Evolutionary conservation across 495 filamentous ascomycete genomes (phyloP), one percentile per base, ranked within the genome.

Genomic region (Aspergillus affinis): DNA sequence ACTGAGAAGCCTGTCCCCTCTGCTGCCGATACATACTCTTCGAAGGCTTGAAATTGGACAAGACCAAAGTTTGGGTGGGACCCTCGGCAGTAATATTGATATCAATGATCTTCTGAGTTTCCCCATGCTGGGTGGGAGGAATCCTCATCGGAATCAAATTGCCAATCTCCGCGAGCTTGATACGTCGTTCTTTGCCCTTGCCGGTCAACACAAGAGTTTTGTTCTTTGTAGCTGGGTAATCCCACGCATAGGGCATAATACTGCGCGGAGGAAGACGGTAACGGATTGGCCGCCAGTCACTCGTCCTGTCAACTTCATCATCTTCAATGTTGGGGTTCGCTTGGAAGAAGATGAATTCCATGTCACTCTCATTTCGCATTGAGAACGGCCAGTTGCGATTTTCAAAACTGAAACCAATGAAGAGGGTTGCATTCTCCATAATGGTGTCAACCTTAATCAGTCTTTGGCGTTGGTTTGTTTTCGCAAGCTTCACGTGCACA

Each of bases 211-310:
- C 84, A 36, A 98, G 83, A 69, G 96, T 93, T 71, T 94, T 96
- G 74, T 88, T 88, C 74, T 96, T 97, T n/a, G 92, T 91, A 6
- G 94, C 92, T 2, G 94, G 94, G 75, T 94, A 98, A 70, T 98
- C 95, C 94, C 94, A 98, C 29, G 94, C 93, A 69, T 98, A 98
- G 5, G 95, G 93, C 94, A 98, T 98, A 74, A 98, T 96, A 72
- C 93, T 97, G 32, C 95, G 83, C 7, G 92, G 86, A 4, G 94
- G 94, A 15, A 98, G 82, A n/a, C 93, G 89, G 70, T 98, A 98
- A 45, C 90, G 80, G 62, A 98, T 90, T 12, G 90, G 91, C 56
- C 90, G 85, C 90, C 93, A 98, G 6, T 90, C 88, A 52, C 88
- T 90, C 26, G 78, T 77, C 46, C 82, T 78, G 62, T 95, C 91